phyloP scores from a whole-genome alignment of 169 alveolate genomes.

The Miamiensis avidus region DNA sequence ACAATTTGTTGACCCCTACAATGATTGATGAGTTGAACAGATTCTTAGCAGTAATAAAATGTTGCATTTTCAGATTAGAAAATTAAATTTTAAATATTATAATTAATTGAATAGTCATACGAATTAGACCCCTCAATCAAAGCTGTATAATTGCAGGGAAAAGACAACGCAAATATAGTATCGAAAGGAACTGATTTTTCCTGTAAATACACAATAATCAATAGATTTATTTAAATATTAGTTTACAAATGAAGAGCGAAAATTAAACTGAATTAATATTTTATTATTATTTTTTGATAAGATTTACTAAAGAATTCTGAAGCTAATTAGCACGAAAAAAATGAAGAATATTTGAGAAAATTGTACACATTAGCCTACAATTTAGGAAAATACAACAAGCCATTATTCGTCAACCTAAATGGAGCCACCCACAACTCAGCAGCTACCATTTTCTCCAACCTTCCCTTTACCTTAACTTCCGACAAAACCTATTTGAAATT shows the following conservation, averaged over 20 bases:
- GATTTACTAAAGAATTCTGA: conserved; percentile 13
- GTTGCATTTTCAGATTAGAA: background rate
- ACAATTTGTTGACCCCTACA: background rate
- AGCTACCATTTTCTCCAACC: conserved; percentile 40
- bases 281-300: background rate
- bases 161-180: conserved; percentile 29
- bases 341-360: conserved; percentile 33
- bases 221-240: no score
- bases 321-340: conserved; percentile 21
- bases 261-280: background rate
- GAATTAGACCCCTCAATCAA: conserved; percentile 16
- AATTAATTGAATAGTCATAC: conserved; percentile 13
- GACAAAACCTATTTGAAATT: conserved; percentile 34
- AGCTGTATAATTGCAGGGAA: conserved; percentile 18
- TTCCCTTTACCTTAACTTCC: conserved; percentile 37
- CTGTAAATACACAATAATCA: conserved; percentile 21
- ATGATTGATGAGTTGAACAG: background rate
- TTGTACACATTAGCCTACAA: conserved; percentile 26
- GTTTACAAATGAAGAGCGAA: no score
- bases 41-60: background rate
- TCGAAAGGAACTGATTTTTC: conserved; percentile 56
- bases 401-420: conserved; percentile 37
- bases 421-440: conserved; percentile 56
- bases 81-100: background rate
- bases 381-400: conserved; percentile 50